Evolutionary conservation across 2,329 filamentous ascomycete genomes (phyloP).

Genomic region (Ophiocordyceps polyrhachis-furcata): DNA sequence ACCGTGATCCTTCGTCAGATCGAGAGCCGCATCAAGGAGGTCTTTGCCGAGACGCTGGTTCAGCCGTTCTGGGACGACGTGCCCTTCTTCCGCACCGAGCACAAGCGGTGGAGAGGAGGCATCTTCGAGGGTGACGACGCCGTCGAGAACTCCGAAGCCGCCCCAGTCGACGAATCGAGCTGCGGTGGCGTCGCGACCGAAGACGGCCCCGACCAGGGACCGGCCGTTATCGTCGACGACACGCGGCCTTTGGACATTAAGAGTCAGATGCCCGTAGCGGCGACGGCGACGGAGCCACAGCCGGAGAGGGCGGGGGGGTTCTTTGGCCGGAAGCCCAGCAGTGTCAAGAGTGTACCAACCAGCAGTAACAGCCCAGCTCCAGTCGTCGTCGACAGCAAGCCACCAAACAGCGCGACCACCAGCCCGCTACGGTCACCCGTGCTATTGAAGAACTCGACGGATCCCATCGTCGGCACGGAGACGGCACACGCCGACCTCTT

Average conservation of each 20-base stretch:
- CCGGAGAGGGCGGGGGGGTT: conserved; percentile 22
- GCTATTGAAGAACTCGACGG: conserved; percentile 28
- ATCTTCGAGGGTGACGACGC: conserved; percentile 47
- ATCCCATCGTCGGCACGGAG: conserved; percentile 49
- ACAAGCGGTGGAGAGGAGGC: conserved; percentile 67
- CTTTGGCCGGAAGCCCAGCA: conserved; percentile 30
- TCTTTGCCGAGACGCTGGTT: conserved; percentile 80
- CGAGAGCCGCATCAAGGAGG: conserved; percentile 85
- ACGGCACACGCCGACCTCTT: conserved; percentile 46
- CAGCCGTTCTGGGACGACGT: conserved; percentile 92
- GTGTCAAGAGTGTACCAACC: conserved; percentile 7
- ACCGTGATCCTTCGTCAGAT: conserved; percentile 82
- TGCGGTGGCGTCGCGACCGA: conserved; percentile 27
- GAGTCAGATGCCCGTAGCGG: conserved; percentile 28
- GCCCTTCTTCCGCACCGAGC: conserved; percentile 68
- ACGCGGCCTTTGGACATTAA: conserved; percentile 31
- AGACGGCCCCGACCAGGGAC: conserved; percentile 22
- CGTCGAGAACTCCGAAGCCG: conserved; percentile 12
- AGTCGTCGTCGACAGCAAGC: conserved; percentile 25
- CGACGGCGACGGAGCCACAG: conserved; percentile 23
- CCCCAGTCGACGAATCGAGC: conserved; percentile 12
- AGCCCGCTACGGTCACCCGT: conserved; percentile 16
- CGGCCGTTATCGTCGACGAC: conserved; percentile 17
- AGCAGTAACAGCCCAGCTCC: conserved; percentile 13
- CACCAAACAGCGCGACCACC: conserved; percentile 10